Conservation (phyloP, 805 yeast species). For the Starmerella bombicola region DNA sequence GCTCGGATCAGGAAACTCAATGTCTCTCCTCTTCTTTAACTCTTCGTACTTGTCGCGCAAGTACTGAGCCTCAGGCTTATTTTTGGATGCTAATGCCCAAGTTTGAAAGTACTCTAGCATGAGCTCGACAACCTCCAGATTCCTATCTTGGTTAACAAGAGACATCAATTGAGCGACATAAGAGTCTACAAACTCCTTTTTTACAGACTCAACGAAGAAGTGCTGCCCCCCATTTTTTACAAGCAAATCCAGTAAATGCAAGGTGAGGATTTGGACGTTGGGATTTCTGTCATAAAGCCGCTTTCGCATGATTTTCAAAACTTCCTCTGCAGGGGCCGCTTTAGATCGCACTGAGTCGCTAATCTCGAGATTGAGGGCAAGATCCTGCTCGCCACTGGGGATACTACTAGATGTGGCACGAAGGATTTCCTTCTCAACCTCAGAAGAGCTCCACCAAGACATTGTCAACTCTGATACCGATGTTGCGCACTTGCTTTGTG, state of each 20-base stretch:
- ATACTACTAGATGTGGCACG: constrained; percentile 48
- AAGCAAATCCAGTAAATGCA: constrained; percentile 72
- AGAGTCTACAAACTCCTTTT: constrained; percentile 78
- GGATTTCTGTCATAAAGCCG: constrained; percentile 65
- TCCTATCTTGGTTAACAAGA: constrained; percentile 30
- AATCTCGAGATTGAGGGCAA: constrained; percentile 60
- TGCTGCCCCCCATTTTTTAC: constrained; percentile 88
- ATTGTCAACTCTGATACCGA: too few species aligned
- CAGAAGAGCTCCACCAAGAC: constrained; percentile 31
- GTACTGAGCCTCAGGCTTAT: constrained; percentile 51
- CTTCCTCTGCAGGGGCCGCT: constrained; percentile 62
- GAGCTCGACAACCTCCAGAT: constrained; percentile 44
- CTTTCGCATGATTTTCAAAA: constrained; percentile 73
- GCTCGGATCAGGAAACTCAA: constrained; percentile 45
- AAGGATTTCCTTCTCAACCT: constrained; percentile 50
- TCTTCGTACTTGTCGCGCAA: constrained; percentile 50
- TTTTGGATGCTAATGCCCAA: constrained; percentile 65
- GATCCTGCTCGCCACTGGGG: constrained; percentile 80
- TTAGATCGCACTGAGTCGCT: constrained; percentile 79
- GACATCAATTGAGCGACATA: constrained; percentile 50
- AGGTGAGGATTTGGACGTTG: constrained; percentile 59
- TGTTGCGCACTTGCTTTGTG: too few species aligned
- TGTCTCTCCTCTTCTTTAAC: constrained; percentile 42
- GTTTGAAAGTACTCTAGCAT: constrained; percentile 56
- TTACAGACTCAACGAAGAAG: constrained; percentile 63